These are phyloP conservation scores for Tricladium varicosporioides DNA, from an alignment of 2,329 filamentous ascomycete genomes.

Conservation along the genomic window DNA sequence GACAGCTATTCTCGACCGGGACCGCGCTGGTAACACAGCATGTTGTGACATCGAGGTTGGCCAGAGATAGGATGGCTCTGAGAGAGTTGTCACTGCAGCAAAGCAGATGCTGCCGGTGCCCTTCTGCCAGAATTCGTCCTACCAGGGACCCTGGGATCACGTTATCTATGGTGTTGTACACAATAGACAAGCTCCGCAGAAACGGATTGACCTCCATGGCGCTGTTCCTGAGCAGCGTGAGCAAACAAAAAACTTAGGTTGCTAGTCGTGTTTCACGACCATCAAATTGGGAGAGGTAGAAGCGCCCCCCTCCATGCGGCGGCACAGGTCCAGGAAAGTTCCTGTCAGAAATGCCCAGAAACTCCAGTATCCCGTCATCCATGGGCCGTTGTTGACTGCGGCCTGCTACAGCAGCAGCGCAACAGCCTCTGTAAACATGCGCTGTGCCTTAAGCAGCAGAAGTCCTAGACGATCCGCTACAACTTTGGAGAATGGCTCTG, in stretches of 20 bases:
- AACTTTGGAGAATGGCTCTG: background rate
- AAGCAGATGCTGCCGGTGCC: background rate
- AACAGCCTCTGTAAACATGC: background rate
- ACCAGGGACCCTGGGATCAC: background rate
- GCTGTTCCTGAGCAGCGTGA: background rate
- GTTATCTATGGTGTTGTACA: background rate
- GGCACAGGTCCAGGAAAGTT: constrained; percentile 9
- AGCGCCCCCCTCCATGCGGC: constrained; percentile 5
- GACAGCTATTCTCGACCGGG: background rate
- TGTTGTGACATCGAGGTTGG: background rate
- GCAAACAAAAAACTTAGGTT: background rate
- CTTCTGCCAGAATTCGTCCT: background rate
- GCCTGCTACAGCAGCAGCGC: background rate
- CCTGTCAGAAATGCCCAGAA: constrained; percentile 7
- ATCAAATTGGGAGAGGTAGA: constrained; percentile 6
- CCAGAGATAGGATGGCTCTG: background rate
- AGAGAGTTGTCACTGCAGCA: constrained; percentile 5
- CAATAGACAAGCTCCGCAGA: too few relatives aligned
- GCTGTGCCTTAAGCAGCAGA: background rate
- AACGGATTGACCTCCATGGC: too few relatives aligned
- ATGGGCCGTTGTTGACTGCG: background rate
- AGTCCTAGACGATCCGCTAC: too few relatives aligned
- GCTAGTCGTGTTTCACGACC: constrained; percentile 15
- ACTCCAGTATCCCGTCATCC: background rate
- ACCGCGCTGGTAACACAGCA: constrained; percentile 5